Base-by-base conservation (phyloP, 2,329 filamentous ascomycete genomes). In the Colletotrichum coccodes region DNA sequence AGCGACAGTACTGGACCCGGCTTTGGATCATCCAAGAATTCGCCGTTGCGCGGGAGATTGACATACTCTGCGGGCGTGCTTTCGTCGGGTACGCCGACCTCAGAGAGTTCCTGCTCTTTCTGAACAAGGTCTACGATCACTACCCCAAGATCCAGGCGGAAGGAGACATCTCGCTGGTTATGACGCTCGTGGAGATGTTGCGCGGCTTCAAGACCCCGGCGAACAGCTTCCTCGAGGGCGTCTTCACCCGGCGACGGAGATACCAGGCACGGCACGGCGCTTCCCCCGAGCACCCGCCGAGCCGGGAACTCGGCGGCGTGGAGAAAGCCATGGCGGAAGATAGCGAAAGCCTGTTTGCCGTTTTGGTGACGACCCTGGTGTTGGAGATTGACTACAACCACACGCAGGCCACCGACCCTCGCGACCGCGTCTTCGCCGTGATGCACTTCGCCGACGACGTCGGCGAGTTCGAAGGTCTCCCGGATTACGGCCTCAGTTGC, bases 1-100 rank as follows among this genome's bases (percentile, higher is more conserved):
- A 79, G 47, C 72, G 74, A 64, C 72, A 77, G 9, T 82, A 81
- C 66, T 81, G 79, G 80, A 73, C 61, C 4, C 70, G 79, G 34
- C 54, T 81, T 1, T 79, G 77, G 76, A 73, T 78, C 12, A 72
- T 78, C 5, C 77, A 77, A 54, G 77, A 79, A 58, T 70, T 78
- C 21, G 71, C 71, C 59, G 75, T 76, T 32, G 75, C 75, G 1
- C 60, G 32, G 5, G 21, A 62, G 1, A 68, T 75, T n/a, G 64
- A 47, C 16, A 73, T 78, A 11, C 72, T 76, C 44, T 78, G 75
- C 46, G 76, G 76, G 18, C 9, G 18, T 3, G 40, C 42, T 3
- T 64, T 53, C 6, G 9, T 64, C n/a, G 26, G n/a, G 7, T 30
- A 64, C 32, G n/a, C 32, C 9, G 61, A 59, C 23, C 52, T 64